These are phyloP conservation scores for Coffea eugenioides DNA, from an alignment of 257 asterid species.

Conservation along the genomic window DNA sequence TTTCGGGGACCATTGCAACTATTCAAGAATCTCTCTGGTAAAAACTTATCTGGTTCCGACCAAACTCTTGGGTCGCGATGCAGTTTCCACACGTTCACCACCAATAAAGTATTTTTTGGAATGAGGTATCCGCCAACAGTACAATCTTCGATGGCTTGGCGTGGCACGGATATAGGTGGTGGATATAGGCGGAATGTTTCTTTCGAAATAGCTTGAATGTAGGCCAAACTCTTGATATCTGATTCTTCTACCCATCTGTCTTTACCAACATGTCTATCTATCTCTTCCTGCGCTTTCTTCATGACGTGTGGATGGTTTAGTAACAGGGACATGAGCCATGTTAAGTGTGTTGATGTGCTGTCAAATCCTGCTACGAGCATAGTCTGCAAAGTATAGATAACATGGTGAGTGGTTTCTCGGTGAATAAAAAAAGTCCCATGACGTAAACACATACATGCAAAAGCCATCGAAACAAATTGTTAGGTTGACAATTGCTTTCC, in stretches of 20 bases:
- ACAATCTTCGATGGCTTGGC: conserved; percentile 41
- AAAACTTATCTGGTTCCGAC: conserved; percentile 43
- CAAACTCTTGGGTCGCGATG: conserved; percentile 52
- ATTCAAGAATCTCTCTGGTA: conserved; percentile 48
- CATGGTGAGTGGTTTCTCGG: no score
- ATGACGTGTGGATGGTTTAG: no score
- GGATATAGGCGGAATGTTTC: conserved; percentile 53
- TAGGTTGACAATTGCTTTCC: no score
- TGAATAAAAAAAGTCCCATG: no score
- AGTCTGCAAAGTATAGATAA: no score
- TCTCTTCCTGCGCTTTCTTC: conserved; percentile 39
- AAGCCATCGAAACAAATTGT: no score
- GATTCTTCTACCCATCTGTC: conserved; percentile 51
- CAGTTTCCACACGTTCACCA: conserved; percentile 46
- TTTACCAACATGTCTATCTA: conserved; percentile 40
- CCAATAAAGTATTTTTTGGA: conserved; percentile 36
- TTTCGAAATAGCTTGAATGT: conserved; percentile 50
- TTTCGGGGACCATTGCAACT: conserved; percentile 4
- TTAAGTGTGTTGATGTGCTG: not conserved
- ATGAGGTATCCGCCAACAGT: conserved; percentile 33
- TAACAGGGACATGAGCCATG: no score
- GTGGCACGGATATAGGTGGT: conserved; percentile 47
- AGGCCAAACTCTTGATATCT: conserved; percentile 43
- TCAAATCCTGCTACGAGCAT: no score
- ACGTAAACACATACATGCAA: no score